Percentiles rank a stretch among this genome's conserved stretches.
These are phyloP conservation scores for Aspergillus mulundensis DNA, from an alignment of 495 filamentous ascomycete genomes.

Conservation along the genomic window DNA sequence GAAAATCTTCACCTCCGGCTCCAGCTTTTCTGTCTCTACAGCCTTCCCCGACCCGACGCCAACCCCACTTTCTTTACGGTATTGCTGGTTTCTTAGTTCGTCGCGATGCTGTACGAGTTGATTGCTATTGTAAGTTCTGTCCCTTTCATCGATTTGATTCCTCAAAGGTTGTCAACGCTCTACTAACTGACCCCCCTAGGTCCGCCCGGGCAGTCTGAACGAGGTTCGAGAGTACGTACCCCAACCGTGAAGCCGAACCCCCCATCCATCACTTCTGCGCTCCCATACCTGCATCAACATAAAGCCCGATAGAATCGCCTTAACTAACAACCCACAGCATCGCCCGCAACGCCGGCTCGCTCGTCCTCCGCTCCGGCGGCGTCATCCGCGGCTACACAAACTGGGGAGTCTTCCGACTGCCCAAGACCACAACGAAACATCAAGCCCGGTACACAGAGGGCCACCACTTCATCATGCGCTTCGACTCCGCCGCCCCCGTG, in stretches of 20 bases:
- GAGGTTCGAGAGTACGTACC: slow-evolving; percentile 88
- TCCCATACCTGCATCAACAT: neutral
- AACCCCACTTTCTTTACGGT: slow-evolving; percentile 8
- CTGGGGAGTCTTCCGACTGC: slow-evolving; percentile 88
- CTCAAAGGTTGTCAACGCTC: neutral
- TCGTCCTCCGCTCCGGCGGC: slow-evolving; percentile 80
- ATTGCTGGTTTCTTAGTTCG: neutral
- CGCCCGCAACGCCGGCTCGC: slow-evolving; percentile 75
- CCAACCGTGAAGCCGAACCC: neutral
- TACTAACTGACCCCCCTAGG: slow-evolving; percentile 47
- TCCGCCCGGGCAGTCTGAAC: slow-evolving; percentile 77
- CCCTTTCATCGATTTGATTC: neutral
- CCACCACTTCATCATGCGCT: slow-evolving; percentile 98
- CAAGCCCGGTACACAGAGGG: slow-evolving; percentile 75
- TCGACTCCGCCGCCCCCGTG: slow-evolving; percentile 66
- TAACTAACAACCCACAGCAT: slow-evolving; percentile 50
- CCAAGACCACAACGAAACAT: slow-evolving; percentile 67
- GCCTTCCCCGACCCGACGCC: slow-evolving; percentile 6
- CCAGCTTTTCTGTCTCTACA: slow-evolving; percentile 14
- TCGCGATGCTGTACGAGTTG: slow-evolving; percentile 88
- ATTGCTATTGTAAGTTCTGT: slow-evolving; percentile 77
- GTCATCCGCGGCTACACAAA: slow-evolving; percentile 90
- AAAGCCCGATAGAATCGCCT: too few relatives aligned
- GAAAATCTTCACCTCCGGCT: slow-evolving; percentile 22
- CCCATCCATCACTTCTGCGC: slow-evolving; percentile 3